Conservation (phyloP, 768 basidiomycete genomes). For the Termitomyces sp. region DNA sequence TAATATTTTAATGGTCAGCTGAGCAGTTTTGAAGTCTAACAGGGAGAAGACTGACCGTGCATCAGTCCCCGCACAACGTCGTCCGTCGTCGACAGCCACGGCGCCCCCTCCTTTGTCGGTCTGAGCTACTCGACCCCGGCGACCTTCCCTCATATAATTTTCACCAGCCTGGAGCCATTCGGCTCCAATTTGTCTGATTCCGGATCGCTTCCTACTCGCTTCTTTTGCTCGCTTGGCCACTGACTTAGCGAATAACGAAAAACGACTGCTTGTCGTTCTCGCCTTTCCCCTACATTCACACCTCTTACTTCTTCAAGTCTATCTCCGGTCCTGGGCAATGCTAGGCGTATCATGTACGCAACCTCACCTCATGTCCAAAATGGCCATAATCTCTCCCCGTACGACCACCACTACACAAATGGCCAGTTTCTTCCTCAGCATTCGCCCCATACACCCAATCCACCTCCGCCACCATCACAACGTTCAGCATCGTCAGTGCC, state of each 20-base stretch:
- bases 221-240: conserved; percentile 15
- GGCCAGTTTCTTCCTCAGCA: conserved; percentile 23
- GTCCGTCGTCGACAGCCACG: conserved; percentile 14
- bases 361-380: conserved; percentile 42
- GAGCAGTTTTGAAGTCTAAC: conserved; percentile 10
- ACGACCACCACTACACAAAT: conserved; percentile 28
- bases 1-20: conserved; percentile 13
- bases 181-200: conserved; percentile 9
- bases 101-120: conserved; percentile 9
- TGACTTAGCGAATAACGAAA: conserved; percentile 14
- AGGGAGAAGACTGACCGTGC: conserved; percentile 12
- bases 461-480: conserved; percentile 22
- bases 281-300: conserved; percentile 19
- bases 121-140: conserved; percentile 2
- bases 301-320: conserved; percentile 23
- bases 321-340: conserved; percentile 41
- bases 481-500: conserved; percentile 25
- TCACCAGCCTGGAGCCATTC: conserved; percentile 1
- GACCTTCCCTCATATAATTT: not conserved
- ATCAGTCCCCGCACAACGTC: conserved; percentile 11
- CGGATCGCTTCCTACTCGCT: conserved; percentile 16
- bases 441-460: conserved; percentile 25
- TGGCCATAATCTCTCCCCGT: conserved; percentile 32
- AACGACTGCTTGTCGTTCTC: conserved; percentile 8
- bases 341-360: conserved; percentile 56